phyloP scores from a whole-genome alignment of 108 stramenopile genomes.

The Nitzschia sp. region DNA sequence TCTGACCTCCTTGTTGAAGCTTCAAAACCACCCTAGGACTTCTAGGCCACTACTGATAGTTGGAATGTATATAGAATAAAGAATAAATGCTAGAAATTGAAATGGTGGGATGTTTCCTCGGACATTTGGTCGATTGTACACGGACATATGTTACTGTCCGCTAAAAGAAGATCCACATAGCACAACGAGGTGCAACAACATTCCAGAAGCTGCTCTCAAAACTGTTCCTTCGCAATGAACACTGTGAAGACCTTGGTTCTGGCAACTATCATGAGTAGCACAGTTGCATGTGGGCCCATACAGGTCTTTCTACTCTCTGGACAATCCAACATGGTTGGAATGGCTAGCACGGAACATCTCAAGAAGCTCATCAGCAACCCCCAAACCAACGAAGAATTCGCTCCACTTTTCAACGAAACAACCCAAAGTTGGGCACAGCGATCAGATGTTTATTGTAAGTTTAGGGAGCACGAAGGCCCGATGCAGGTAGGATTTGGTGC shows the following conservation, averaged over 20 bases:
- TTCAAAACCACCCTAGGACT: no score
- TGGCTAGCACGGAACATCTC: slow-evolving; percentile 22
- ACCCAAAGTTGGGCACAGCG: slow-evolving; percentile 10
- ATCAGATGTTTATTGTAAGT: slow-evolving; percentile 6
- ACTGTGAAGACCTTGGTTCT: no score
- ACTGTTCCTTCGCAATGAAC: no score
- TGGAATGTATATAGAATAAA: no score
- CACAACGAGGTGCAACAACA: not conserved
- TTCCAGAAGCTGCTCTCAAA: no score
- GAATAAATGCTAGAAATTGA: no score
- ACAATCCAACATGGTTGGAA: slow-evolving; percentile 50
- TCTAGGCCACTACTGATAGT: no score
- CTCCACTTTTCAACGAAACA: slow-evolving; percentile 9
- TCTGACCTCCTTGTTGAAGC: no score
- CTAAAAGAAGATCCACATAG: no score
- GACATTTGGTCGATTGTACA: not conserved
- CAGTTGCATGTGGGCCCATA: not conserved
- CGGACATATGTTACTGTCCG: not conserved
- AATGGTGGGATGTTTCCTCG: no score
- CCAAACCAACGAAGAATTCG: slow-evolving; percentile 10
- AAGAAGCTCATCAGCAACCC: slow-evolving; percentile 21
- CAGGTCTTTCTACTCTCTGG: slow-evolving; percentile 42
- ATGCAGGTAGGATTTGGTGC: slow-evolving; percentile 28
- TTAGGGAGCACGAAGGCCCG: not conserved
- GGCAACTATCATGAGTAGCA: not conserved